phyloP scores from a whole-genome alignment of 768 basidiomycete species.

The Royoungia palumana region DNA sequence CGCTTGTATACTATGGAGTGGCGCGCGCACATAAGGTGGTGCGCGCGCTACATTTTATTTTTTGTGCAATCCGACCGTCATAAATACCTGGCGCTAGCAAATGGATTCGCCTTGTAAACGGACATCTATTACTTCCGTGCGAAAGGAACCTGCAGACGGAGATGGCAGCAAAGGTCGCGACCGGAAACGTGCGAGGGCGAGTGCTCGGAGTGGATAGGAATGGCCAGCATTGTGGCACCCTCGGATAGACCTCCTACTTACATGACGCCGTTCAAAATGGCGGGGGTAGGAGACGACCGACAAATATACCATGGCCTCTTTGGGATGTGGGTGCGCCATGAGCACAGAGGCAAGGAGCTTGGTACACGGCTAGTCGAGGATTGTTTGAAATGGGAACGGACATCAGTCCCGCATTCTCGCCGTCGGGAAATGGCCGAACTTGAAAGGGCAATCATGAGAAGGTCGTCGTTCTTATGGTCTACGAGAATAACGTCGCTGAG shows the following conservation, averaged over 20 bases:
- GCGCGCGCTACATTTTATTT: no score
- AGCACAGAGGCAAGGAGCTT: conserved; percentile 24
- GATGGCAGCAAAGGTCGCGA: background rate
- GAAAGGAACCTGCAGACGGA: background rate
- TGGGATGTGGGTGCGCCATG: conserved; percentile 30
- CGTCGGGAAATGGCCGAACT: background rate
- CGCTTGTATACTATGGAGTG: no score
- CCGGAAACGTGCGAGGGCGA: background rate
- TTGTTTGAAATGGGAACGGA: conserved; percentile 25
- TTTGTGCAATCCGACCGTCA: no score
- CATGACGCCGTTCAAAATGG: conserved; percentile 12
- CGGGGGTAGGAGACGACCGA: conserved; percentile 12
- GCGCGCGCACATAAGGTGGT: no score
- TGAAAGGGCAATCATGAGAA: conserved; percentile 6
- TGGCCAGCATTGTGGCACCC: conserved; percentile 11
- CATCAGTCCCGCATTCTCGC: conserved; percentile 9
- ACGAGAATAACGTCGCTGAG: conserved; percentile 13
- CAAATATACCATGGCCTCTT: conserved; percentile 20
- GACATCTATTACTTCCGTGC: conserved; percentile 16
- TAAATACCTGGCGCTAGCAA: conserved; percentile 22
- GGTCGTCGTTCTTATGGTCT: conserved; percentile 17
- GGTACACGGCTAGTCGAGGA: conserved; percentile 13
- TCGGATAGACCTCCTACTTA: conserved; percentile 4
- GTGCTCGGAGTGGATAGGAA: conserved; percentile 29
- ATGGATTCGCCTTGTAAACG: conserved; percentile 11